Evolutionary conservation across 257 asterid species (phyloP).

Genomic region (Rehmannia glutinosa): DNA sequence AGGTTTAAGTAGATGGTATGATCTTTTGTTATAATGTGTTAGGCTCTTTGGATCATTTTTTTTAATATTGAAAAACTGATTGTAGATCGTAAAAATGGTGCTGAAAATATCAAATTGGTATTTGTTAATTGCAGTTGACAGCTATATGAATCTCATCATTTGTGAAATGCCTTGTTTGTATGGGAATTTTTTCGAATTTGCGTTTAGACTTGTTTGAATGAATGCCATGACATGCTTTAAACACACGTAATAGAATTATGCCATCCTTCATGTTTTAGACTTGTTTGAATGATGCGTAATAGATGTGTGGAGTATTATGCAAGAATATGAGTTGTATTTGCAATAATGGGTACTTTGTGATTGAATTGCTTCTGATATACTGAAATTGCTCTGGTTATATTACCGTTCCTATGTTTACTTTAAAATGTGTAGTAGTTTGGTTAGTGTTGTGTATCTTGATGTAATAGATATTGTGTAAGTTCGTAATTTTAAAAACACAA

Average conservation of each 20-base stretch:
- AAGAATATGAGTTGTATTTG: background rate
- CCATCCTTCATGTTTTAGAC: background rate
- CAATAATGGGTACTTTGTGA: background rate
- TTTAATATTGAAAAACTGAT: conserved; percentile 14
- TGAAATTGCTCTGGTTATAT: background rate
- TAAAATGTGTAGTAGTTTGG: background rate
- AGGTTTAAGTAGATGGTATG: conserved; percentile 33
- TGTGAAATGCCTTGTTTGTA: no score
- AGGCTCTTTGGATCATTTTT: background rate
- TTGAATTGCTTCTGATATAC: background rate
- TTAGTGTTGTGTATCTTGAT: background rate
- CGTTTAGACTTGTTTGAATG: background rate
- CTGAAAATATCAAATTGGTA: conserved; percentile 15
- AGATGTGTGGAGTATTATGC: background rate
- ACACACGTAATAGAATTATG: background rate
- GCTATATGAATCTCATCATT: conserved; percentile 4
- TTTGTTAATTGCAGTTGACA: background rate
- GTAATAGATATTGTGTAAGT: background rate
- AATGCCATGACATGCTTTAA: background rate
- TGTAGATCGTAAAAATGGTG: conserved; percentile 15
- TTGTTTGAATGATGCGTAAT: no score
- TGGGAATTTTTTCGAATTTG: background rate
- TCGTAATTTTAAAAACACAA: background rate
- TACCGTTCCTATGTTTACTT: background rate
- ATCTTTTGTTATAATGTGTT: conserved; percentile 2